A percentile compares a stretch with the other conserved stretches of the same genome.
Conservation (phyloP, 768 basidiomycete species). For the Boletus sp. region DNA sequence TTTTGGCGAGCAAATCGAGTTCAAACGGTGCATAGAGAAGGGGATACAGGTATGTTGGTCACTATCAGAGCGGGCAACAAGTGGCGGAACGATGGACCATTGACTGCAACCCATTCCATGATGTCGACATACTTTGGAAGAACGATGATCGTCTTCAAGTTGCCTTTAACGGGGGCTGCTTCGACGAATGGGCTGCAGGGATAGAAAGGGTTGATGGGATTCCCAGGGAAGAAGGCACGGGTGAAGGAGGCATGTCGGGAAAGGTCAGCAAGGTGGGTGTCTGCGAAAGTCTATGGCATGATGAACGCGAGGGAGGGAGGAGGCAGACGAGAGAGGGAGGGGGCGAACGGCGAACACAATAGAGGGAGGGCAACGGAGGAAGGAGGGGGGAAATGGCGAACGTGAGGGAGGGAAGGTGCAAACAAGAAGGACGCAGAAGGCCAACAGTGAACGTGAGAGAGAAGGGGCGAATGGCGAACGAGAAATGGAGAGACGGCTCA, state of each 20-base stretch:
- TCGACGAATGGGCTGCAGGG: conserved; percentile 94
- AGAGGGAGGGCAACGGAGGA: no score
- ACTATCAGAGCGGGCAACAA: neutral
- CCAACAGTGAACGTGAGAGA: no score
- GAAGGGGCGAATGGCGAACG: no score
- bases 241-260: conserved; percentile 43
- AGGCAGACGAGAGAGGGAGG: no score
- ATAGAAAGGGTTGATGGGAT: conserved; percentile 66
- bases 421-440: no score
- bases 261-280: conserved; percentile 71
- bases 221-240: conserved; percentile 40
- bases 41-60: conserved; percentile 54
- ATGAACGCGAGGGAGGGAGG: no score
- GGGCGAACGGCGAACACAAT: no score
- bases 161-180: conserved; percentile 93
- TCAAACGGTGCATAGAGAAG: neutral
- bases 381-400: no score
- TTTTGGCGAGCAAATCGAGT: conserved; percentile 28
- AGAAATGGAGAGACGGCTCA: no score
- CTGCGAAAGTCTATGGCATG: conserved; percentile 38
- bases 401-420: no score
- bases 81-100: conserved; percentile 53
- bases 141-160: conserved; percentile 97
- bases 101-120: conserved; percentile 96
- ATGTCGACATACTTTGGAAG: conserved; percentile 93